Evolutionary conservation across 108 stramenopile genomes (phyloP).

Genomic region (Aurantiochytrium sp.): DNA sequence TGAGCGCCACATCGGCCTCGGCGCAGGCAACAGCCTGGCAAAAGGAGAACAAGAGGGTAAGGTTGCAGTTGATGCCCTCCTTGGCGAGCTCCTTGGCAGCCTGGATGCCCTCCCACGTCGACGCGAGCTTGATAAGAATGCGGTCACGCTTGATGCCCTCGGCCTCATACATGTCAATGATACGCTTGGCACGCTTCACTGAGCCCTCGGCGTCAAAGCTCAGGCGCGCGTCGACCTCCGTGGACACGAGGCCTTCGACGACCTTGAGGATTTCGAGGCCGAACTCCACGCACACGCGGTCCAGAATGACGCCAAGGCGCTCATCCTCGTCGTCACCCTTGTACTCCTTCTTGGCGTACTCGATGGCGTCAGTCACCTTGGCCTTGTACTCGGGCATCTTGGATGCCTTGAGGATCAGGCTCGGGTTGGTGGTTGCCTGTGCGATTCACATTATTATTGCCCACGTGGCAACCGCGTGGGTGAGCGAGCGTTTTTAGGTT

Average conservation of each 20-base stretch:
- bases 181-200: constrained; percentile 68
- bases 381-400: constrained; percentile 68
- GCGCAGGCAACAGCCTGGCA: constrained; percentile 90
- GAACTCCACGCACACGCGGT: constrained; percentile 86
- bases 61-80: constrained; percentile 87
- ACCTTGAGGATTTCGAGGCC: constrained; percentile 69
- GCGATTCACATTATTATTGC: not conserved
- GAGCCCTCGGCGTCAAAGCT: constrained; percentile 78
- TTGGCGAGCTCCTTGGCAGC: constrained; percentile 78
- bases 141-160: constrained; percentile 65
- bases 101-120: constrained; percentile 96
- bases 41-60: constrained; percentile 86
- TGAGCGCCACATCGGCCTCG: constrained; percentile 80
- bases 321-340: constrained; percentile 52
- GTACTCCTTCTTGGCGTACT: constrained; percentile 56
- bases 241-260: constrained; percentile 86
- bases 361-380: constrained; percentile 65
- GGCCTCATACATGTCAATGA: constrained; percentile 79
- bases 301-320: constrained; percentile 63
- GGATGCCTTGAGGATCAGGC: constrained; percentile 72
- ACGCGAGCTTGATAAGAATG: constrained; percentile 92
- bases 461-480: no score
- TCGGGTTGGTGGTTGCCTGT: constrained; percentile 78
- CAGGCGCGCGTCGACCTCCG: constrained; percentile 91
- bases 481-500: no score